Base-by-base conservation (phyloP, 345 rosid species). In the Brassica incana region DNA sequence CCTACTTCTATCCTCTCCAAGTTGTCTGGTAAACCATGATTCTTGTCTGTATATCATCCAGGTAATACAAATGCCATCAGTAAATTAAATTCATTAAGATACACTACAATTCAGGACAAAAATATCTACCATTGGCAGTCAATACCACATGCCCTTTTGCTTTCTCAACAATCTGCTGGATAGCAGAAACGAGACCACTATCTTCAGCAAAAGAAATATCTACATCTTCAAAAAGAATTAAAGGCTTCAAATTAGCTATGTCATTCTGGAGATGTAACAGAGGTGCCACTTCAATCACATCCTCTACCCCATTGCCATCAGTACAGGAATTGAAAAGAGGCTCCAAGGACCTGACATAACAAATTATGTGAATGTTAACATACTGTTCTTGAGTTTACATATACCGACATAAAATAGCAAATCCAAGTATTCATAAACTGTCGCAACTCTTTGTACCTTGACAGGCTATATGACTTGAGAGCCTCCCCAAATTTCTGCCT, bases 191-290 rank as follows among this genome's bases (percentile, higher is more conserved):
- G 78, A 95, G 88, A 83, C 99, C 99, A 81, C 95, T 95, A 78
- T 95, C 99, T 79, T 95, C 98, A 35, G 89, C 84, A 72, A 91
- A 93, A 75, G 77, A 71, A 76, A 95, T 80, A 82, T 95, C 98
- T 70, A 95, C 97, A 84, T 95, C 99, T 85, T 95, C 99, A 59
- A 95, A 88, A 75, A 95, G 92, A 84, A 93, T 88, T 81, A 95
- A 87, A 67, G 90, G 86, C 82, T 87, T 91, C 73, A 86, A 67
- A 77, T 81, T 87, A 68, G 74, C 79, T 81, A 35, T 82, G 69
- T 77, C 77, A 77, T 45, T 75, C 60, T 78, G 79, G 79, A 65
- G 84, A 65, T 66, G 71, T 43, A 65, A 68, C 78, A 80, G 16
- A 18, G 65, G 80, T 71, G 81, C 74, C 67, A 85, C 60, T 81